Conservation (phyloP, 2,329 filamentous ascomycete genomes). For the Lithohypha guttulata region DNA sequence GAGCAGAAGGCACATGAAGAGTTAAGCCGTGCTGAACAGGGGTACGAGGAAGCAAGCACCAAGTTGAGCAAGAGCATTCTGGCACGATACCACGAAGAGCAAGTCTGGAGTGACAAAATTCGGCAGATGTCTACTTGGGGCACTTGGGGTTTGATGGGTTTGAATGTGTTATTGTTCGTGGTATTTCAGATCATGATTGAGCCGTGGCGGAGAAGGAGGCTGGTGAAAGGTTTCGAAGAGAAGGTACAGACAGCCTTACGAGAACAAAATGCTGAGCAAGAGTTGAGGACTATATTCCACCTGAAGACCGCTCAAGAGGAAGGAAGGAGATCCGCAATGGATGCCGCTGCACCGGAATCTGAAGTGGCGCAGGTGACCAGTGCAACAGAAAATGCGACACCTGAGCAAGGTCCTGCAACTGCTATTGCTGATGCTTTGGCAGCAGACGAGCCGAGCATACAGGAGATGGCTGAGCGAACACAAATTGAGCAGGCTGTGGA, state of each 20-base stretch:
- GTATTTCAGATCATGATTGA: slow-evolving; percentile 81
- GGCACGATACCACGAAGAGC: slow-evolving; percentile 92
- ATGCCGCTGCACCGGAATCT: slow-evolving; percentile 1
- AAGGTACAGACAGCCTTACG: slow-evolving; percentile 61
- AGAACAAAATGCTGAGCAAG: slow-evolving; percentile 44
- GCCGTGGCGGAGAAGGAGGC: slow-evolving; percentile 72
- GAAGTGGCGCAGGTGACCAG: slow-evolving; percentile 7
- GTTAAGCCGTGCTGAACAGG: slow-evolving; percentile 64
- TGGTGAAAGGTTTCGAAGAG: slow-evolving; percentile 74
- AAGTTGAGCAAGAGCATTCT: slow-evolving; percentile 73
- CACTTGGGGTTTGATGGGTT: slow-evolving; percentile 94
- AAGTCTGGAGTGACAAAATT: slow-evolving; percentile 98
- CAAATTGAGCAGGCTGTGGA: not conserved
- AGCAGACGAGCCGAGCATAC: not conserved
- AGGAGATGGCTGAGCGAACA: not conserved
- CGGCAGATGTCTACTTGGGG: slow-evolving; percentile 95
- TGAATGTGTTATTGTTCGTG: slow-evolving; percentile 84
- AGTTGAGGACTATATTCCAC: not conserved
- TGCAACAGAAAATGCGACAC: slow-evolving; percentile 2
- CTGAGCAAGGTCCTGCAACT: not conserved
- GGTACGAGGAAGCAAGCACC: slow-evolving; percentile 65
- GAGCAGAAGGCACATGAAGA: slow-evolving; percentile 62
- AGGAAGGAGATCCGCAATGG: not conserved
- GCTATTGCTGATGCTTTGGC: not conserved
- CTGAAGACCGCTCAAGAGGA: not conserved